Conservation (phyloP, 192 early-diverging fungal genomes). For the Backusella liffmaniae region DNA sequence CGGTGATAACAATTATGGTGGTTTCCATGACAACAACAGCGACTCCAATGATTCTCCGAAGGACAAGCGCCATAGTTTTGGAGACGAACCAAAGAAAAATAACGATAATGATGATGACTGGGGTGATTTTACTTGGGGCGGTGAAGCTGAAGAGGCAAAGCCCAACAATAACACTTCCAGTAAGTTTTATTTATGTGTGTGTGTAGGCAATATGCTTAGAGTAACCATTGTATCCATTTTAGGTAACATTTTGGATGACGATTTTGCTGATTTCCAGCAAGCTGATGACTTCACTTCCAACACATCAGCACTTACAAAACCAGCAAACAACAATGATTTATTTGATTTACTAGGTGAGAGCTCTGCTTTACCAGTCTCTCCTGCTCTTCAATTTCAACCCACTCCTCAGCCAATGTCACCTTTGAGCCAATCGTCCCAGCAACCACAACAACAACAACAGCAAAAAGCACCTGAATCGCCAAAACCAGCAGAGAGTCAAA, state of each 20-base stretch:
- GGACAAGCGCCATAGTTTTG: background rate
- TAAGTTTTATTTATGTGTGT: background rate
- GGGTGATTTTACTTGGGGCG: constrained; percentile 66
- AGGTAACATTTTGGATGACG: constrained; percentile 39
- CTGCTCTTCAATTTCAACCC: constrained; percentile 8
- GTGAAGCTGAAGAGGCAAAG: constrained; percentile 16
- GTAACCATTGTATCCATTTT: background rate
- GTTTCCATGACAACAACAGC: constrained; percentile 22
- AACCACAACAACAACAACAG: background rate
- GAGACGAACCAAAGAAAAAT: background rate
- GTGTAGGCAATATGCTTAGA: background rate
- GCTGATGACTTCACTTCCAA: constrained; percentile 35
- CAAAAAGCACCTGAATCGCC: constrained; percentile 15
- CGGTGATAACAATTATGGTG: constrained; percentile 12
- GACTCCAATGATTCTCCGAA: constrained; percentile 20
- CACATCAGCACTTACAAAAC: constrained; percentile 13
- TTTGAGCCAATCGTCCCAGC: constrained; percentile 10
- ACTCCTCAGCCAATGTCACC: constrained; percentile 9
- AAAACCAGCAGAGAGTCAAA: constrained; percentile 17
- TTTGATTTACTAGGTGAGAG: constrained; percentile 34
- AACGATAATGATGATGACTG: constrained; percentile 64
- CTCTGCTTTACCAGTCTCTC: background rate
- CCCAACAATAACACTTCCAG: background rate
- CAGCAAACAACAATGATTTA: constrained; percentile 26
- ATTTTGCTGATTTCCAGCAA: constrained; percentile 69